phyloP scores from a whole-genome alignment of 2,329 filamentous ascomycete species.

The Ophiostoma ulmi region DNA sequence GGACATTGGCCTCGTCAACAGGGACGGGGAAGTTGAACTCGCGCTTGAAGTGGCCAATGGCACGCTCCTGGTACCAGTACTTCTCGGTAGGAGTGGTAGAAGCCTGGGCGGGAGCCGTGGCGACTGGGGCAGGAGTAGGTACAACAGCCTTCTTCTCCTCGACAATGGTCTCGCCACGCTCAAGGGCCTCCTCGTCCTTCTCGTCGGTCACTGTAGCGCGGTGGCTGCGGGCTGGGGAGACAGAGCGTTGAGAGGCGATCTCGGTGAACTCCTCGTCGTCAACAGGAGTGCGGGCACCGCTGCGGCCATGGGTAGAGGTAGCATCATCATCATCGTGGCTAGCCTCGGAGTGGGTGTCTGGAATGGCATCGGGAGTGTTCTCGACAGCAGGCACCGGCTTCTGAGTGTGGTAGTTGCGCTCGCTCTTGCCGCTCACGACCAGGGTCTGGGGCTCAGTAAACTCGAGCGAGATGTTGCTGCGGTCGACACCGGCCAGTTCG shows the following conservation, averaged over 20 bases:
- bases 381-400: background rate
- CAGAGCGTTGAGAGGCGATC: conserved; percentile 26
- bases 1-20: conserved; percentile 58
- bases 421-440: conserved; percentile 62
- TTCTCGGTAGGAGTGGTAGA: conserved; percentile 25
- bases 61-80: conserved; percentile 68
- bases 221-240: conserved; percentile 39
- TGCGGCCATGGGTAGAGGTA: background rate
- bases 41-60: conserved; percentile 61
- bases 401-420: conserved; percentile 41
- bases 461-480: conserved; percentile 70
- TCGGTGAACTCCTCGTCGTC: conserved; percentile 38
- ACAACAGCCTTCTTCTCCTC: background rate
- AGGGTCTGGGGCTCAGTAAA: conserved; percentile 73
- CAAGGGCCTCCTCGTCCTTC: conserved; percentile 31
- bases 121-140: conserved; percentile 23
- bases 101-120: conserved; percentile 5
- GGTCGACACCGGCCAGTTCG: conserved; percentile 70
- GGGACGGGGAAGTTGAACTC: conserved; percentile 62
- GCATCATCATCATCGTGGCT: background rate
- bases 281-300: conserved; percentile 2
- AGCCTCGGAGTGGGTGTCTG: conserved; percentile 20
- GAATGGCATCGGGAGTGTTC: conserved; percentile 17
- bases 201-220: conserved; percentile 65
- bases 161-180: conserved; percentile 30